phyloP scores from a whole-genome alignment of 768 basidiomycete species.

The Lactarius hengduanensis region DNA sequence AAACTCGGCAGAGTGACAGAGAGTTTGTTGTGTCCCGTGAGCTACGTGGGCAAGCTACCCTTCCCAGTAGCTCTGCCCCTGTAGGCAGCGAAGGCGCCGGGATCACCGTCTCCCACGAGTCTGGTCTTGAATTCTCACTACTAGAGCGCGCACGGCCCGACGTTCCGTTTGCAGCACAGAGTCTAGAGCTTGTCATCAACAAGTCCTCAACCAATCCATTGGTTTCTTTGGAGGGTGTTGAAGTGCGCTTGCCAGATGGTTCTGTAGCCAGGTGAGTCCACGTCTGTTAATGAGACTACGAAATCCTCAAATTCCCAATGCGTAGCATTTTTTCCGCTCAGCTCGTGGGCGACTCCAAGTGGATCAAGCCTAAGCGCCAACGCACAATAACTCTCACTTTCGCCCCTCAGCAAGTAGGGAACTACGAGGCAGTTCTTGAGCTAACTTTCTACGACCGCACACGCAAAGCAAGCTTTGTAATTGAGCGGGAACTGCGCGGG shows the following conservation, averaged over 20 bases:
- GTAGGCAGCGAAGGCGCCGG: constrained; percentile 3
- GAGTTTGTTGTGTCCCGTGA: constrained; percentile 15
- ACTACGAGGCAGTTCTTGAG: constrained; percentile 18
- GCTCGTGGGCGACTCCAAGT: constrained; percentile 2
- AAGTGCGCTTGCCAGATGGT: neutral
- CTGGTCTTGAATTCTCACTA: constrained; percentile 19
- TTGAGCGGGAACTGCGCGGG: constrained; percentile 14
- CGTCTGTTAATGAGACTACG: neutral
- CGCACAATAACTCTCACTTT: constrained; percentile 10
- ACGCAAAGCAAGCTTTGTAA: constrained; percentile 10
- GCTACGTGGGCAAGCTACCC: constrained; percentile 5
- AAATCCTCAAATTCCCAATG: neutral
- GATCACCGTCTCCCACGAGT: constrained; percentile 20
- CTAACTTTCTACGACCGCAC: constrained; percentile 11
- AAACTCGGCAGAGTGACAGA: neutral
- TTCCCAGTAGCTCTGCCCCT: neutral
- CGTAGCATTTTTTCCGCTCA: constrained; percentile 17
- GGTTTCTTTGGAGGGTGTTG: constrained; percentile 10
- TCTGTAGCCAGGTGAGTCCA: constrained; percentile 6
- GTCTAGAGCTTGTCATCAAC: constrained; percentile 6
- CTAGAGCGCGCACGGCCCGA: neutral
- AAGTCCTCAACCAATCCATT: neutral
- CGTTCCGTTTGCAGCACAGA: constrained; percentile 1
- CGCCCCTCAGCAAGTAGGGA: constrained; percentile 13
- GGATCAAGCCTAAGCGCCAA: constrained; percentile 3